A percentile compares a stretch with the other conserved stretches of the same genome.
Conservation (phyloP, 2,329 filamentous ascomycete species). For the Exophiala mesophila region DNA sequence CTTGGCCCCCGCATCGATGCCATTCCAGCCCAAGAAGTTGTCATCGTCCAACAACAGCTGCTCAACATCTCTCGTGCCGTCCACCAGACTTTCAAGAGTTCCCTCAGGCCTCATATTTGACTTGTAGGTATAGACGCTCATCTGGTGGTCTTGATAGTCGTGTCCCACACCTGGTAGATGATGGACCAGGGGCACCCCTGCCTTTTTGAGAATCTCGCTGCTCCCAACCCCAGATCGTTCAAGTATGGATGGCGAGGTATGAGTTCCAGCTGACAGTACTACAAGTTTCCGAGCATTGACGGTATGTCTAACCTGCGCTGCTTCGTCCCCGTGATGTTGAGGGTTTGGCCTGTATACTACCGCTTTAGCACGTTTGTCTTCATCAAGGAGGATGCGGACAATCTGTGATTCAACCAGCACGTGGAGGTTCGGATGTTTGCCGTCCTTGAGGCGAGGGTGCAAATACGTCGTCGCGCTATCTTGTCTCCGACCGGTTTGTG, state of each 20-base stretch:
- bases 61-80: slow-evolving; percentile 44
- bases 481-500: slow-evolving; percentile 52
- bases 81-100: slow-evolving; percentile 52
- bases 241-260: slow-evolving; percentile 53
- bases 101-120: slow-evolving; percentile 43
- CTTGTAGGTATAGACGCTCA: slow-evolving; percentile 51
- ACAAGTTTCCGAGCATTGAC: slow-evolving; percentile 51
- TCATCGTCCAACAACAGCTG: slow-evolving; percentile 19
- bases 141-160: slow-evolving; percentile 52
- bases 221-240: slow-evolving; percentile 59
- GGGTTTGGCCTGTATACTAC: slow-evolving; percentile 53
- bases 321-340: slow-evolving; percentile 33
- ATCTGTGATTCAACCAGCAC: slow-evolving; percentile 56
- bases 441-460: slow-evolving; percentile 48
- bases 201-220: slow-evolving; percentile 37
- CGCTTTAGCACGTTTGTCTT: slow-evolving; percentile 51
- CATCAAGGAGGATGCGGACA: slow-evolving; percentile 50
- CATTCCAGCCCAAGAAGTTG: slow-evolving; percentile 53
- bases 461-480: slow-evolving; percentile 55
- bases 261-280: slow-evolving; percentile 54
- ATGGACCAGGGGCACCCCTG: slow-evolving; percentile 41
- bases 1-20: slow-evolving; percentile 53
- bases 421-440: slow-evolving; percentile 54
- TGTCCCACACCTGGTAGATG: slow-evolving; percentile 44
- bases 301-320: slow-evolving; percentile 18